A percentile compares a stretch with the other conserved stretches of the same genome.
Evolutionary conservation across 768 basidiomycete genomes (phyloP).

Genomic region (Epithele typhae): DNA sequence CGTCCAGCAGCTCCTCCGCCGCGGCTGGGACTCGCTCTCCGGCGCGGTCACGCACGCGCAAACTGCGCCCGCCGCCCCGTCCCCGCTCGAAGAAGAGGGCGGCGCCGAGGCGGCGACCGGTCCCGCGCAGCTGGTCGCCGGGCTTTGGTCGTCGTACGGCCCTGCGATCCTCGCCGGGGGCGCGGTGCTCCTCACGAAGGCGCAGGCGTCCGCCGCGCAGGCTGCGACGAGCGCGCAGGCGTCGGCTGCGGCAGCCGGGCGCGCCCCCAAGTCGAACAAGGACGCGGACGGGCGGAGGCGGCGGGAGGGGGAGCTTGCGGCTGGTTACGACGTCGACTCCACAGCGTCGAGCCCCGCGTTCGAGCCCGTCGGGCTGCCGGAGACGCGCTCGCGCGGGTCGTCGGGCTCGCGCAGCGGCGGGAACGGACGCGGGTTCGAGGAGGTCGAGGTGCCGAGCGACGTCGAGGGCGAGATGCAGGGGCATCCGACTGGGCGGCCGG

Average conservation of each 20-base stretch:
- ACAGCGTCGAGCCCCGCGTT: slow-evolving; percentile 19
- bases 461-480: slow-evolving; percentile 49
- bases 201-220: slow-evolving; percentile 37
- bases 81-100: slow-evolving; percentile 23
- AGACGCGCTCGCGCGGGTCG: too few relatives aligned
- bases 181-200: slow-evolving; percentile 54
- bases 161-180: slow-evolving; percentile 68
- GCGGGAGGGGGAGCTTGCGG: slow-evolving; percentile 56
- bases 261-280: not conserved
- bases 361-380: slow-evolving; percentile 27
- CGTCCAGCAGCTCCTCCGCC: slow-evolving; percentile 57
- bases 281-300: slow-evolving; percentile 43
- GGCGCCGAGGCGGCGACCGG: slow-evolving; percentile 52
- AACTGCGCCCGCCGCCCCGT: slow-evolving; percentile 10
- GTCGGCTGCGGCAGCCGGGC: slow-evolving; percentile 1
- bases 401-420: slow-evolving; percentile 38
- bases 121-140: slow-evolving; percentile 59
- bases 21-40: slow-evolving; percentile 62
- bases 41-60: slow-evolving; percentile 44
- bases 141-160: slow-evolving; percentile 77
- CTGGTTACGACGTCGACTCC: slow-evolving; percentile 25
- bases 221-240: slow-evolving; percentile 10
- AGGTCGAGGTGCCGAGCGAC: slow-evolving; percentile 69
- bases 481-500: slow-evolving; percentile 18
- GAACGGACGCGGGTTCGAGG: slow-evolving; percentile 43